A percentile compares a stretch with the other conserved stretches of the same genome.
Evolutionary conservation across 2,329 filamentous ascomycete species (phyloP).

Genomic region (Ophiostoma sp.): DNA sequence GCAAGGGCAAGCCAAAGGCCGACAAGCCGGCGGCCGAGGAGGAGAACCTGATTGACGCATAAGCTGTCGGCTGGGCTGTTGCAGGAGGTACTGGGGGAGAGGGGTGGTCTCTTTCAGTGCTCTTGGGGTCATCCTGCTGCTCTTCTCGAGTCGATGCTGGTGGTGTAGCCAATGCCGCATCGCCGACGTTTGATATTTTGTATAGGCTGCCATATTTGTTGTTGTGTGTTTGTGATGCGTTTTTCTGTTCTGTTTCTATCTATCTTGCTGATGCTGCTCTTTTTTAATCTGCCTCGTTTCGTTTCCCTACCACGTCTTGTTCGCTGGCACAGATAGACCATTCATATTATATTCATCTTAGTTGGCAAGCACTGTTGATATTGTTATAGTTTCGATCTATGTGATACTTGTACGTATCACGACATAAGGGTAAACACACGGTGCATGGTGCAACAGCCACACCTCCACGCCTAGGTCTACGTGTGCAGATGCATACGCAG

Average conservation of each 20-base stretch:
- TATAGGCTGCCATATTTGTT: constrained; percentile 19
- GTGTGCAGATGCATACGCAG: neutral
- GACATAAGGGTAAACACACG: neutral
- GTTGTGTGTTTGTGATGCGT: constrained; percentile 7
- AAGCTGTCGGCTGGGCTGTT: constrained; percentile 14
- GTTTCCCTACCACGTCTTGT: neutral
- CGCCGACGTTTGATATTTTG: constrained; percentile 17
- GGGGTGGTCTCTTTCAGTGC: neutral
- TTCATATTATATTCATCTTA: constrained; percentile 13
- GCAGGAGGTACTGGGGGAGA: neutral
- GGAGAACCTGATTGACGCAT: constrained; percentile 39
- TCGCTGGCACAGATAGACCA: constrained; percentile 23
- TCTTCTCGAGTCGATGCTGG: neutral
- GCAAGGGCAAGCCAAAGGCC: constrained; percentile 59
- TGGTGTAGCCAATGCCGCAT: neutral
- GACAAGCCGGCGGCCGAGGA: constrained; percentile 35
- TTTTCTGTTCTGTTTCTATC: neutral
- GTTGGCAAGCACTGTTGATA: neutral
- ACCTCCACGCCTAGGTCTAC: neutral
- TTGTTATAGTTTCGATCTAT: neutral
- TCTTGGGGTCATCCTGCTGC: neutral
- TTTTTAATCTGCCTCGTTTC: neutral
- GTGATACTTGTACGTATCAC: neutral
- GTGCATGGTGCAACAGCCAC: neutral
- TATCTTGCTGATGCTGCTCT: neutral